These are phyloP conservation scores for Ajuga chamaepitys DNA, from an alignment of 257 asterid species.

Conservation along the genomic window DNA sequence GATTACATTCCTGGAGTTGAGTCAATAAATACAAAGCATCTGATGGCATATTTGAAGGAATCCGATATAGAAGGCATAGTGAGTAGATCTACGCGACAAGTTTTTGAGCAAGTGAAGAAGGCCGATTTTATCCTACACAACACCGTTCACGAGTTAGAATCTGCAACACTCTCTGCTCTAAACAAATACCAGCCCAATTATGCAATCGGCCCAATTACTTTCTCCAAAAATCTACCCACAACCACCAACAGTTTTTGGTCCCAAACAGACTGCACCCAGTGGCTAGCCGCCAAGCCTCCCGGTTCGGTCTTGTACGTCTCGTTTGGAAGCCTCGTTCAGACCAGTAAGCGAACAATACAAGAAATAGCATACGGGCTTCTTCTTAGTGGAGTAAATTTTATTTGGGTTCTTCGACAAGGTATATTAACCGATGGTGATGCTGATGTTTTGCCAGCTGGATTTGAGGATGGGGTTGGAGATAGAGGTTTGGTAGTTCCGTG, in stretches of 20 bases:
- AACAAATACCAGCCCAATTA: background rate
- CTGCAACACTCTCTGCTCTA: background rate
- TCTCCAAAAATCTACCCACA: background rate
- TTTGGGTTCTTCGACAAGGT: background rate
- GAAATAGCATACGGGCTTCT: background rate
- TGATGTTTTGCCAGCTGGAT: background rate
- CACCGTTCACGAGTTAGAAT: background rate
- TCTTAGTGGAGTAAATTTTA: background rate
- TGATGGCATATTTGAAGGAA: background rate
- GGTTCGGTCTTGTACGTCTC: constrained; percentile 8
- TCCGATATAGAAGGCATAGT: too few species aligned
- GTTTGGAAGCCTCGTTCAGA: background rate
- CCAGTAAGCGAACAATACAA: background rate
- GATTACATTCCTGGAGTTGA: background rate
- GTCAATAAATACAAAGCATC: background rate
- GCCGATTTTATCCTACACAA: constrained; percentile 3
- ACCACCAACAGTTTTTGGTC: background rate
- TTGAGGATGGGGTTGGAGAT: background rate
- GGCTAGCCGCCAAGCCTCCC: background rate
- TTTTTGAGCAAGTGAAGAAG: background rate
- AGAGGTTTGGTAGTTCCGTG: background rate
- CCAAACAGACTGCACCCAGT: background rate
- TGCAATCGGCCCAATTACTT: background rate
- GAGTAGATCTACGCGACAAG: background rate
- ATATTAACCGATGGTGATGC: background rate